Percentiles rank a stretch among this genome's conserved stretches.
Conservation (phyloP, 257 asterid genomes). For the Solanum paucissectum region DNA sequence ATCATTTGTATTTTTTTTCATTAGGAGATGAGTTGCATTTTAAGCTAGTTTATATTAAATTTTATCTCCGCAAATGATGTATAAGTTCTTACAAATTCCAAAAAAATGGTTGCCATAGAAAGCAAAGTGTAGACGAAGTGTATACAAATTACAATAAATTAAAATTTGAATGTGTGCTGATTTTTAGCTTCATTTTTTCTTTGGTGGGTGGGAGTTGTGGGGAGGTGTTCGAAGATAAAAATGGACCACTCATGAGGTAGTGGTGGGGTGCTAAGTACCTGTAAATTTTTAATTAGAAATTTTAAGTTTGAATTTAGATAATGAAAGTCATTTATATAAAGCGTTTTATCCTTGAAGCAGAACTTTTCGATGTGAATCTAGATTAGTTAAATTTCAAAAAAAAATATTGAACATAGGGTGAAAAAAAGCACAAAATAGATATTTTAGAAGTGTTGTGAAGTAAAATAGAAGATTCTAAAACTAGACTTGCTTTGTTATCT, state of each 20-base stretch:
- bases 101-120: neutral
- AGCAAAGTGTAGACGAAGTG: neutral
- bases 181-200: neutral
- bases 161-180: neutral
- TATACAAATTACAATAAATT: neutral
- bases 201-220: neutral
- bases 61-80: neutral
- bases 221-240: neutral
- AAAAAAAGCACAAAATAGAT: neutral
- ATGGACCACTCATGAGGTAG: neutral
- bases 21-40: neutral
- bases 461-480: neutral
- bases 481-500: neutral
- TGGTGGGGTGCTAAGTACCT: no score
- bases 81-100: neutral
- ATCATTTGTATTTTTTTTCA: neutral
- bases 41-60: neutral
- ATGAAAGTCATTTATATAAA: accelerated
- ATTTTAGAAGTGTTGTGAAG: neutral
- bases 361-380: neutral
- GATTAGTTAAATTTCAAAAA: neutral
- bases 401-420: neutral
- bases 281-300: neutral
- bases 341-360: accelerated
- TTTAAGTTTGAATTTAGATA: neutral